Base-by-base conservation (phyloP, 495 filamentous ascomycete species). In the Aspergillus incahuasiensis region DNA sequence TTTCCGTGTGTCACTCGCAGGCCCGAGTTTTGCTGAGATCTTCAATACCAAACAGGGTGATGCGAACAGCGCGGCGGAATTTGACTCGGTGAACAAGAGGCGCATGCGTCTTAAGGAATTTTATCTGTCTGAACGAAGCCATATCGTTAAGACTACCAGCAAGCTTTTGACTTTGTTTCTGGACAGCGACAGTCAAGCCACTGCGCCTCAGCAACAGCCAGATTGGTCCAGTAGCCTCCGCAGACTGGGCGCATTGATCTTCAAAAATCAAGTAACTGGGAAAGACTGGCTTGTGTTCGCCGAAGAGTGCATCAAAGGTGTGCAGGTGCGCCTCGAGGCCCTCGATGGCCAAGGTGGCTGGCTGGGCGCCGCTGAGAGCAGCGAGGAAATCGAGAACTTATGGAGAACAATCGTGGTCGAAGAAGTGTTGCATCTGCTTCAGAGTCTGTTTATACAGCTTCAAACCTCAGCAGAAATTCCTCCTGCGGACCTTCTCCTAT, bases 341-440 rank as follows among this genome's bases (percentile, higher is more conserved):
- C 57, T 86, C 21, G 68, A 76, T 15, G 62, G 65, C 18, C 75
- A 79, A 46, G 79, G 75, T 57, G 76, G 76, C 24, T 87, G 83
- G 82, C 64, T 74, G 48, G 63, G 67, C 21, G 60, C 69, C 7
- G 69, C 79, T 51, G 74, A 71, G 48, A 68, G 73, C 40, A 75
- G 65, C 24, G 76, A 79, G 13, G 77, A 82, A 39, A 63, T 84
- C 21, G 82, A 86, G 59, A 67, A 80, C 19, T 71, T 79, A 50
- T 94, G 88, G 86, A 68, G 73, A 15, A 80, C 79, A 45, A 82
- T 75, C 13, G 73, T 81, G 20, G 71, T 90, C 34, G 79, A 85
- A 28, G 88, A 92, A 64, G 77, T 86, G 18, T 73, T 86, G 34
- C 86, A 91, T 63, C 79, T 86, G 38, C 73, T 95, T 74, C 82